Percentiles rank a stretch among this genome's conserved stretches.
Conservation (phyloP, 106 monocot genomes). For the Allium fistulosum region DNA sequence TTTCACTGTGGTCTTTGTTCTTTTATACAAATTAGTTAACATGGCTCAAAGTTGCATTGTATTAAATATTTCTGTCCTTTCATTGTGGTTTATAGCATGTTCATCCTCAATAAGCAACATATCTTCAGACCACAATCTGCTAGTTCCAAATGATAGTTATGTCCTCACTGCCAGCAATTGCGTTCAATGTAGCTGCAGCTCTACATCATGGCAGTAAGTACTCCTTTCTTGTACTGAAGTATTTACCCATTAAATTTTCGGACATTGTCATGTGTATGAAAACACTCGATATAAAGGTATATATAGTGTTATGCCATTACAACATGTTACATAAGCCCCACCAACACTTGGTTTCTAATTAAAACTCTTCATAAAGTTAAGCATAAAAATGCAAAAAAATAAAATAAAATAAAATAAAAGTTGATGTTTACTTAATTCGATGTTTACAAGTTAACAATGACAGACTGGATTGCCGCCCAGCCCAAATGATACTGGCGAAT, state of each 20-base stretch:
- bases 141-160: constrained; percentile 27
- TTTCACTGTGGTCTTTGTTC: too few relatives aligned
- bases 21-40: background rate
- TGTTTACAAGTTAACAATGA: background rate
- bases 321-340: too few relatives aligned
- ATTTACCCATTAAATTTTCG: too few relatives aligned
- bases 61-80: background rate
- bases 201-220: constrained; percentile 19
- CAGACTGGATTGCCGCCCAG: constrained; percentile 26
- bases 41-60: background rate
- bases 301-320: too few relatives aligned
- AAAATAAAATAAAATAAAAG: too few relatives aligned
- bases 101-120: constrained; percentile 30
- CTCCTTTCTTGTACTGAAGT: background rate
- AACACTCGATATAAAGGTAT: too few relatives aligned
- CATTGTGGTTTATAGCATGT: constrained; percentile 18
- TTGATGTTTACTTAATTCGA: background rate
- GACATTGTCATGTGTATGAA: too few relatives aligned
- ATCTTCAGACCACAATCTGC: constrained; percentile 24
- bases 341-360: too few relatives aligned
- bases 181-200: constrained; percentile 41
- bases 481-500: background rate
- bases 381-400: too few relatives aligned
- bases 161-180: constrained; percentile 27
- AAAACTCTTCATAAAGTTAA: too few relatives aligned